Evolutionary conservation across 2,329 filamentous ascomycete genomes (phyloP), one percentile per base, ranked within the genome.

Genomic region (Pezicula radicicola): DNA sequence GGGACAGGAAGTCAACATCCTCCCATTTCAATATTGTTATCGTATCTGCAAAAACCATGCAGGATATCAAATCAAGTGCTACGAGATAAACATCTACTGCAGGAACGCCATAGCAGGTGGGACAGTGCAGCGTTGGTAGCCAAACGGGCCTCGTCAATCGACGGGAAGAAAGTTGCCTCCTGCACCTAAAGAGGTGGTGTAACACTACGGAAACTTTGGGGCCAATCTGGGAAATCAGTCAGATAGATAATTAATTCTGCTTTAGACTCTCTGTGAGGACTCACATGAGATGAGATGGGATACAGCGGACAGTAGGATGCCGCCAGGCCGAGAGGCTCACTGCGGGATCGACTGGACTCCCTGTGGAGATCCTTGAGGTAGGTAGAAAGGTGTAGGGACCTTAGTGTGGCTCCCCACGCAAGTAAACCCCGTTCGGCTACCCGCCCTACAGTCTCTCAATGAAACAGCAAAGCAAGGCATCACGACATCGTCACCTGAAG

Each of bases 341-440:
- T 9, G 30, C 10, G 25, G 25, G 25, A 25, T 25, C 30, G 12
- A 33, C 9, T 33, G 4, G 30, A 33, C 30, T 33, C 9, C 30
- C 30, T 42, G 25, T 13, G 28, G 21, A 25, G 19, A 41, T 6
- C 19, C 4, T 21, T 12, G 10, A 8, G 43, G 16, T 46, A 46
- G 25, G 25, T 7, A 25, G 25, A 6, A 4, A 25, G 25, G 25
- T 25, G 25, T 25, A 25, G 25, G 6, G 4, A 25, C 25, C 25
- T 25, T 25, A 25, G 48, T 47, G 49, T 52, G 46, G 46, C 39
- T 47, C 27, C 51, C 44, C 40, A 21, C 18, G 50, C 43, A 46
- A 55, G 54, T 39, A 48, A 42, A 49, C 48, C 42, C 54, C 45
- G 42, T 19, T 48, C 54, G 50, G 56, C 48, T 56, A 51, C 49